phyloP scores from a whole-genome alignment of 352 stramenopile genomes.

The Globisporangium mamillatum region DNA sequence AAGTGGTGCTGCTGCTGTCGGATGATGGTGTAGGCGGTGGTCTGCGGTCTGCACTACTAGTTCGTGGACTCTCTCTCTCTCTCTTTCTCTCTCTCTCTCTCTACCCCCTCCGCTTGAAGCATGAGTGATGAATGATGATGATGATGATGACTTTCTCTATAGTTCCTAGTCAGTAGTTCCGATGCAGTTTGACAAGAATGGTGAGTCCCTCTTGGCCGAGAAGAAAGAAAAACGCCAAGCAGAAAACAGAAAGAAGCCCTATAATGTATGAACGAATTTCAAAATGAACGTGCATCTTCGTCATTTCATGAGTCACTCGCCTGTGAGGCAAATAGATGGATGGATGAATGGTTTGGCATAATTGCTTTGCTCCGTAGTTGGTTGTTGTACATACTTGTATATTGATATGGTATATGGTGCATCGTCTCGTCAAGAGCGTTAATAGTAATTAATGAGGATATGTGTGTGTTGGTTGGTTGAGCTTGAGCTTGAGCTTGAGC shows the following conservation, averaged over 20 bases:
- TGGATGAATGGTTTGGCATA: too few relatives aligned
- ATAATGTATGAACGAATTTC: slow-evolving; percentile 18
- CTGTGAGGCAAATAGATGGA: not conserved
- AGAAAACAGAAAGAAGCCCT: slow-evolving; percentile 1
- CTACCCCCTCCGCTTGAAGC: not conserved
- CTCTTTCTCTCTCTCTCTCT: not conserved
- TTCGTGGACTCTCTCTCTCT: not conserved
- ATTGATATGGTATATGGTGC: slow-evolving; percentile 7
- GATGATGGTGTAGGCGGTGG: not conserved
- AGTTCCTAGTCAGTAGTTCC: slow-evolving; percentile 6
- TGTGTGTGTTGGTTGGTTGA: too few relatives aligned
- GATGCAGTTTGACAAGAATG: not conserved
- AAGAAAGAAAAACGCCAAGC: not conserved
- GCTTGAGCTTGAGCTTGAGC: too few relatives aligned
- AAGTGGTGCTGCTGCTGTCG: not conserved
- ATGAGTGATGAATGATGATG: not conserved
- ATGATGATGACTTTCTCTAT: slow-evolving; percentile 6
- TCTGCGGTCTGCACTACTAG: not conserved
- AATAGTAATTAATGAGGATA: slow-evolving; percentile 6
- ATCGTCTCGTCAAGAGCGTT: slow-evolving; percentile 3
- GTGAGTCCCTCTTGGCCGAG: not conserved
- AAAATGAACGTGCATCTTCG: not conserved
- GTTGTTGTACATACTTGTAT: slow-evolving; percentile 4
- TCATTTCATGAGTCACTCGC: not conserved
- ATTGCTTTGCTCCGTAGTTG: not conserved